These are phyloP conservation scores for Ascochyta pisi DNA, from an alignment of 2,329 filamentous ascomycete genomes.

Conservation along the genomic window DNA sequence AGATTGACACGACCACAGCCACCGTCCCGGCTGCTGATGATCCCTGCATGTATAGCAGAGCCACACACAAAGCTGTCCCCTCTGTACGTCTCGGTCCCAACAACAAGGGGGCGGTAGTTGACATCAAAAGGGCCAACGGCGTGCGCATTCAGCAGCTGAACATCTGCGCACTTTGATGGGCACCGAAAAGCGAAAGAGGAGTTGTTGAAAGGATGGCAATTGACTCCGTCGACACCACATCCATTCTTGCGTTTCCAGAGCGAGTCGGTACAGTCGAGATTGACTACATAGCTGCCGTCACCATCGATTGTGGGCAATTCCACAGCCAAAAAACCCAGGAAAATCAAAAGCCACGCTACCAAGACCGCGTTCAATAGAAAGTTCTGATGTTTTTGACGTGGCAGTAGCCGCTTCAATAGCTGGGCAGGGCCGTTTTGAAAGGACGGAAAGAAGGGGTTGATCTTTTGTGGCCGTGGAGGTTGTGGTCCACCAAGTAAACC, in stretches of 20 bases:
- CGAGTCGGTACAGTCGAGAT: constrained; percentile 71
- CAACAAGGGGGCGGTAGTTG: constrained; percentile 61
- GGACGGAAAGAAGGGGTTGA: constrained; percentile 63
- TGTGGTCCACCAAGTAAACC: constrained; percentile 53
- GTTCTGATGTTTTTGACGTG: constrained; percentile 61
- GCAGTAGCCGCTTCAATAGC: constrained; percentile 63
- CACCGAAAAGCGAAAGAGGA: constrained; percentile 75
- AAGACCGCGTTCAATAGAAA: constrained; percentile 64
- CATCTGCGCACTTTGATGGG: constrained; percentile 71
- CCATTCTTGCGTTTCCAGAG: constrained; percentile 74
- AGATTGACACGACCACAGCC: constrained; percentile 82
- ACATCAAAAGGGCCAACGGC: constrained; percentile 73
- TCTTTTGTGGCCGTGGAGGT: constrained; percentile 52
- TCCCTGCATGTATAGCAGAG: constrained; percentile 82
- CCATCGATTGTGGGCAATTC: constrained; percentile 66
- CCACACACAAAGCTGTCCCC: constrained; percentile 89
- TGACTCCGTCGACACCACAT: constrained; percentile 75
- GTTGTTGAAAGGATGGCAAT: constrained; percentile 76
- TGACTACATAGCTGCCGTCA: constrained; percentile 68
- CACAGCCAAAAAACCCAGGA: constrained; percentile 69
- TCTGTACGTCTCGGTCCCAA: constrained; percentile 75
- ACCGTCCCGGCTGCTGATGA: constrained; percentile 71
- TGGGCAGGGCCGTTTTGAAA: constrained; percentile 70
- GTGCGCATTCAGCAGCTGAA: constrained; percentile 71
- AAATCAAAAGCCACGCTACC: constrained; percentile 70